phyloP scores from a whole-genome alignment of 129 eudicot species.

The Helianthus tuberosus region DNA sequence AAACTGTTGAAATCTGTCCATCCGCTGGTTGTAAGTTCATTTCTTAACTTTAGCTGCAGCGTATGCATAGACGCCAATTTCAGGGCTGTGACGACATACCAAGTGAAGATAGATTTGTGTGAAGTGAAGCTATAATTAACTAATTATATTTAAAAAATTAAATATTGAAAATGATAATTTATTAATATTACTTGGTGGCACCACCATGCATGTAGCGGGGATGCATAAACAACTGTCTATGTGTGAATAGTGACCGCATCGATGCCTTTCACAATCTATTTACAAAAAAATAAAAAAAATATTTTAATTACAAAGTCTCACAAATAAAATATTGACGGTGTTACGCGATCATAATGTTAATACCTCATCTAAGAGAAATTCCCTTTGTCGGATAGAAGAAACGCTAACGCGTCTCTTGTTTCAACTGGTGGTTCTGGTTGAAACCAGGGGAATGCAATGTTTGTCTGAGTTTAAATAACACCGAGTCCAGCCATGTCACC shows the following conservation, averaged over 20 bases:
- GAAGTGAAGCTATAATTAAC: background rate
- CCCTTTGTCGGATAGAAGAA: slow-evolving; percentile 88
- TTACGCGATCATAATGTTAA: background rate
- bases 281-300: slow-evolving; percentile 15
- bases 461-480: slow-evolving; percentile 58
- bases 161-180: background rate
- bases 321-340: background rate
- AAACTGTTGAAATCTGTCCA: no score
- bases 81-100: no score
- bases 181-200: slow-evolving; percentile 73
- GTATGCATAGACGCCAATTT: no score
- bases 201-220: slow-evolving; percentile 97
- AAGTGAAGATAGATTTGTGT: slow-evolving; percentile 28
- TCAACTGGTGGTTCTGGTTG: slow-evolving; percentile 62
- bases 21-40: no score
- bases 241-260: slow-evolving; percentile 87
- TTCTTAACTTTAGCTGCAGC: no score
- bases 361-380: slow-evolving; percentile 98
- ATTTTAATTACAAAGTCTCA: background rate
- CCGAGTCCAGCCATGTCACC: slow-evolving; percentile 99
- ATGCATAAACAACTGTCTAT: slow-evolving; percentile 79
- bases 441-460: slow-evolving; percentile 37
- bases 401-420: slow-evolving; percentile 95
- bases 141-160: slow-evolving; percentile 1
- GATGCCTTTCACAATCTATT: slow-evolving; percentile 96